Base-by-base conservation (phyloP, 164 flowering plant genomes). In the Aristolochia contorta region DNA sequence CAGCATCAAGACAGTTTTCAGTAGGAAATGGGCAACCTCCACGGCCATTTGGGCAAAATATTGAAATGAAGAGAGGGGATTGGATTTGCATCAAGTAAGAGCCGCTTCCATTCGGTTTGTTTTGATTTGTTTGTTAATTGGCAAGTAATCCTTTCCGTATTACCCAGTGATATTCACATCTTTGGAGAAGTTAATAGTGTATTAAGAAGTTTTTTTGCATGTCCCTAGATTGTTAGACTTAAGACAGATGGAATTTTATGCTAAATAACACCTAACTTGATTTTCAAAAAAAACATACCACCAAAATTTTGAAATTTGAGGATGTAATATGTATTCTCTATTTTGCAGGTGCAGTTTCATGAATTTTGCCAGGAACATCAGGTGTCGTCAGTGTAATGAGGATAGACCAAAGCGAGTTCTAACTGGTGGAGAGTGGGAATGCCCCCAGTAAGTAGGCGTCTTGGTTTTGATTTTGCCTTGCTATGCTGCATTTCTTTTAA, bases 381-480 rank as follows among this genome's bases (percentile, higher is more conserved):
- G 84, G 72, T 93, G 99, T 72, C 89, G 81, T 53, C 84, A 90
- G 59, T 93, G 99, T 58, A 76, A 84, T 65, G 96, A 84, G 70
- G 72, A 78, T 52, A 75, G 97, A 37, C 97, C 97, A 47, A 81
- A 76, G 76, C 77, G 82, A 67, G 87, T 78, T 75, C 80, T 86
- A 65, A 86, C 82, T 64, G 96, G 94, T 25, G 84, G 88, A 58
- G 99, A 91, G 75, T 94, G 99, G 99, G 96, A 94, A 67, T 94
- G 99, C 71, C 99, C 99, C 70, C 95, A 88, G 99, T 94, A 72
- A 80, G 95, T 61, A 63, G 58, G 57, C 65, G 15, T 56, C 15
- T 23, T 61, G 14, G 20, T 23, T 48, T 16, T 20, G 14, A 6
- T 0, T 24, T n/a, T 24, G 19, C 24, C 12, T 14, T 47, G 32